phyloP scores from a whole-genome alignment of 169 alveolate genomes.

The Plasmodium gonderi region DNA sequence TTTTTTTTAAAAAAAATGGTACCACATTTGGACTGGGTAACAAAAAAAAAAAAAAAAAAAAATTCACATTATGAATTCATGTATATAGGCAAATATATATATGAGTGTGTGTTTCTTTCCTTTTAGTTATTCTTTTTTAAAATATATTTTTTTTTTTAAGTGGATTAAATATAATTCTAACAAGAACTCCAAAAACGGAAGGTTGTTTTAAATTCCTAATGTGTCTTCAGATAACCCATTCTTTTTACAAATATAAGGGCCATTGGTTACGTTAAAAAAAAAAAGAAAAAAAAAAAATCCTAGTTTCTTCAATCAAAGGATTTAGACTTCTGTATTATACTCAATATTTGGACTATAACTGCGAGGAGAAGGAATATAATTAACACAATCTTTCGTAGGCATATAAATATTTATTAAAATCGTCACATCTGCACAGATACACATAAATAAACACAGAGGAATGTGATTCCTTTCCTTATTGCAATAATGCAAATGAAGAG shows the following conservation, averaged over 20 bases:
- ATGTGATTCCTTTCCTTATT: no score
- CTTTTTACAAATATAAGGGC: not conserved
- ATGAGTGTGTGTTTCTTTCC: not conserved
- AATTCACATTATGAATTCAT: not conserved
- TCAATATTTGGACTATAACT: conserved; percentile 66
- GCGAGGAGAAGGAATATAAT: not conserved
- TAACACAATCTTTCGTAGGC: not conserved
- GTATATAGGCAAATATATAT: no score
- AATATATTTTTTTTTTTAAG: not conserved
- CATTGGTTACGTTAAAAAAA: not conserved
- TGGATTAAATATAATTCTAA: not conserved
- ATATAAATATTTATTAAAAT: no score
- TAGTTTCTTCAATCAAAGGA: conserved; percentile 1
- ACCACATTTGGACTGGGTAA: not conserved
- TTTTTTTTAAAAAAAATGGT: not conserved
- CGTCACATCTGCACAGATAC: not conserved
- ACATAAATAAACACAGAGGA: no score
- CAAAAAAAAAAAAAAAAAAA: not conserved
- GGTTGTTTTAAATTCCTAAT: not conserved
- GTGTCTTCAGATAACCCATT: not conserved
- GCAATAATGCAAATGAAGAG: no score
- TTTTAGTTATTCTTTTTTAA: not conserved
- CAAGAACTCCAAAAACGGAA: not conserved
- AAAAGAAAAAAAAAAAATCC: conserved; percentile 10
- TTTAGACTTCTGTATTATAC: conserved; percentile 37